Conservation (phyloP, 208 protist species). For the Wallacemonas rigidus region DNA sequence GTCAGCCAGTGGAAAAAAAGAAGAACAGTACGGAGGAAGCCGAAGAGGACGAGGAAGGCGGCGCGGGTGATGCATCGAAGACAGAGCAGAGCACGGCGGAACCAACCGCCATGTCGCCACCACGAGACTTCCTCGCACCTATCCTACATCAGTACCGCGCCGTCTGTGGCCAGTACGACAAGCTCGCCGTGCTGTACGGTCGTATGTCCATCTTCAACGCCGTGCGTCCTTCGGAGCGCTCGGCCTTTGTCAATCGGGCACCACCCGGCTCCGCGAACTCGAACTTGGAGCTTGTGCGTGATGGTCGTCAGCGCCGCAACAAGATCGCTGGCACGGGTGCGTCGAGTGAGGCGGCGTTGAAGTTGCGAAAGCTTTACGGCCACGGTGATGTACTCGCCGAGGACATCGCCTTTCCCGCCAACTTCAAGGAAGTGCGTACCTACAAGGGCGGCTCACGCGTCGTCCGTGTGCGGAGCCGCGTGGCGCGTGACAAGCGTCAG, state of each 20-base stretch:
- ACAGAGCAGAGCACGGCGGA: too few relatives aligned
- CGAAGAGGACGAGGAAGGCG: slow-evolving; percentile 8
- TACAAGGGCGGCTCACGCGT: slow-evolving; percentile 42
- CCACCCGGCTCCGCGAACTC: slow-evolving; percentile 25
- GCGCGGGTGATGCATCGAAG: not conserved
- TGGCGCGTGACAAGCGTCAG: slow-evolving; percentile 34
- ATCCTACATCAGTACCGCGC: slow-evolving; percentile 80
- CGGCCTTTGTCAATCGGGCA: slow-evolving; percentile 57
- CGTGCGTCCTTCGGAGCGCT: slow-evolving; percentile 67
- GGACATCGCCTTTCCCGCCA: slow-evolving; percentile 76
- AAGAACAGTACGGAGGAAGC: slow-evolving; percentile 9
- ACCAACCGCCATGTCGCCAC: slow-evolving; percentile 35
- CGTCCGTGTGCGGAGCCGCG: slow-evolving; percentile 52
- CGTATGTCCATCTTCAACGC: slow-evolving; percentile 81
- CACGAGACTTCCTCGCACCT: slow-evolving; percentile 75
- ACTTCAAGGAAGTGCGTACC: slow-evolving; percentile 75
- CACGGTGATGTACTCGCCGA: slow-evolving; percentile 25
- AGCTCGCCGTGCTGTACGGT: slow-evolving; percentile 69
- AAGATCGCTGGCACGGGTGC: slow-evolving; percentile 6
- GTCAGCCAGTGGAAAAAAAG: slow-evolving; percentile 4
- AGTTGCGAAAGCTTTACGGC: slow-evolving; percentile 17
- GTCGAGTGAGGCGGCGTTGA: not conserved
- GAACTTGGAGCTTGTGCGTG: slow-evolving; percentile 39
- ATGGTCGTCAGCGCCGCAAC: not conserved
- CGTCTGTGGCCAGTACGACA: slow-evolving; percentile 65